Percentiles rank a stretch among this genome's conserved stretches.
Conservation (phyloP, 2,329 filamentous ascomycete species). For the Fonsecaea multimorphosa region DNA sequence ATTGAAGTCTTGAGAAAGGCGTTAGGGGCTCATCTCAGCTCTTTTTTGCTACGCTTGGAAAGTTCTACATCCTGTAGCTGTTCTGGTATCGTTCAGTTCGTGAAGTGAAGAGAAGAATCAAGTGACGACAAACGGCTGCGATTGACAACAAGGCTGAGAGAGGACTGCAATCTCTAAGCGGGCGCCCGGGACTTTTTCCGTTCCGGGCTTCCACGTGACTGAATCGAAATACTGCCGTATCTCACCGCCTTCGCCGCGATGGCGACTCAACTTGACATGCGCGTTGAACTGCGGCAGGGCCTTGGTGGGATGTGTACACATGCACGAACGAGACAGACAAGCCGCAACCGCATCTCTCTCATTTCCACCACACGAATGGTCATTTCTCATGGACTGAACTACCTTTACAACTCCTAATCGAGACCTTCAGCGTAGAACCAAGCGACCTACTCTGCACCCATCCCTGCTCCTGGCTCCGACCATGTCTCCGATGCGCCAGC, state of each 20-base stretch:
- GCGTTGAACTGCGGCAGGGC: constrained; percentile 14
- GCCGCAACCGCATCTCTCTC: neutral
- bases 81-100: neutral
- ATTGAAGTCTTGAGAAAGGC: neutral
- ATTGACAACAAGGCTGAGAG: neutral
- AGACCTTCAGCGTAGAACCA: neutral
- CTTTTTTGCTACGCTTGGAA: neutral
- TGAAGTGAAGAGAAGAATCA: neutral
- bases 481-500: constrained; percentile 29
- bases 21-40: neutral
- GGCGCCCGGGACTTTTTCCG: neutral
- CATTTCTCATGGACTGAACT: neutral
- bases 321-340: constrained; percentile 7
- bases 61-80: neutral
- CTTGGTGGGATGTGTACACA: constrained; percentile 3
- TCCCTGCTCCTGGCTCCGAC: neutral
- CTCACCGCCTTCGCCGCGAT: constrained; percentile 27
- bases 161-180: neutral
- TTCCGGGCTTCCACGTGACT: constrained; percentile 12
- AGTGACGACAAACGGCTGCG: neutral
- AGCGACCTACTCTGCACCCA: neutral
- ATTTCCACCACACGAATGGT: neutral
- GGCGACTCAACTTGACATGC: constrained; percentile 9
- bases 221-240: constrained; percentile 11
- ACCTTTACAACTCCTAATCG: neutral